Evolutionary conservation across 306 rosid genomes (phyloP).

Genomic region (Begonia loranthoides): DNA sequence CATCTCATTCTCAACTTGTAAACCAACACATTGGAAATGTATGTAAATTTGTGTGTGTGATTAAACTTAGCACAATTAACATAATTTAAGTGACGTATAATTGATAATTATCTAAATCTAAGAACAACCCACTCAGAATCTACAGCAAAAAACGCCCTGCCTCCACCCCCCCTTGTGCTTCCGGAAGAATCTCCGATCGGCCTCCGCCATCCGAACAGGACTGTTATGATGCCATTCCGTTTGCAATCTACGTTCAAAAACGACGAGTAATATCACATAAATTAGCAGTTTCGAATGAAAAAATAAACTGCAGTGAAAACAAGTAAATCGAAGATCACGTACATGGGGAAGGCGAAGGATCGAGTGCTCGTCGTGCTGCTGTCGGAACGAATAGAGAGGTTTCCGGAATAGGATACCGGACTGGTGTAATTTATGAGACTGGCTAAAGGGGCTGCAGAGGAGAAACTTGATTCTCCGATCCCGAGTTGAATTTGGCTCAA

Average conservation of each 20-base stretch:
- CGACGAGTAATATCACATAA: no score
- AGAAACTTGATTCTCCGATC: constrained; percentile 43
- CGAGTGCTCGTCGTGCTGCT: constrained; percentile 96
- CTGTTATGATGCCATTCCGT: constrained; percentile 69
- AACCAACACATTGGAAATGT: no score
- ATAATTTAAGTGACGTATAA: no score
- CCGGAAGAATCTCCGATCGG: constrained; percentile 32
- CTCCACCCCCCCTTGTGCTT: constrained; percentile 56
- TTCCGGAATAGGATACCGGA: constrained; percentile 62
- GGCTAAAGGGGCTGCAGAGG: constrained; percentile 27
- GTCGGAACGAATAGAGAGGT: constrained; percentile 79
- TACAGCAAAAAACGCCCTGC: constrained; percentile 74
- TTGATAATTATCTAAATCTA: no score
- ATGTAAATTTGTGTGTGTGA: no score
- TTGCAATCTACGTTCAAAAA: constrained; percentile 51
- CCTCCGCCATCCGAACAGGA: constrained; percentile 81
- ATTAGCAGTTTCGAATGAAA: no score
- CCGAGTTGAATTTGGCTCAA: constrained; percentile 15
- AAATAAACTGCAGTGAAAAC: no score
- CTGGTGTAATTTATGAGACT: constrained; percentile 45
- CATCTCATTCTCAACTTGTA: no score
- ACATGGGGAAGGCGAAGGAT: constrained; percentile 92
- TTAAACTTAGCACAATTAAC: no score
- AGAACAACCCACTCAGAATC: constrained; percentile 37
- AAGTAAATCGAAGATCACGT: constrained; percentile 1